A percentile compares a stretch with the other conserved stretches of the same genome.
Evolutionary conservation across 164 flowering plant species (phyloP).

Genomic region (Santalum album): DNA sequence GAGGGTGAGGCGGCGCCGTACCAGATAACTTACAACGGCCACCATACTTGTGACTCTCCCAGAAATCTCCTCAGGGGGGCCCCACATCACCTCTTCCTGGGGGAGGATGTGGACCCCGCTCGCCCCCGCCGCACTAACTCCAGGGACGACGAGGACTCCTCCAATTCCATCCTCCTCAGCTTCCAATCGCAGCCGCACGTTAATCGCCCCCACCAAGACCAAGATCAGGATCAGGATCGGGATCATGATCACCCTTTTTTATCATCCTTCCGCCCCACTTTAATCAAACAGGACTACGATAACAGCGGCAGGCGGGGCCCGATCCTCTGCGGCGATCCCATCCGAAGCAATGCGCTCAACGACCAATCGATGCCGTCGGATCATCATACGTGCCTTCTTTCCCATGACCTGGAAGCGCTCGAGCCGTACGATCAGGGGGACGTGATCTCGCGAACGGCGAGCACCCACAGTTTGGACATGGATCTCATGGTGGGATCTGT

Average conservation of each 20-base stretch:
- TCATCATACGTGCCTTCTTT: background rate
- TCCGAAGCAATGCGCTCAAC: too few species aligned
- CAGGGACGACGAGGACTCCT: background rate
- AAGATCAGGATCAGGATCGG: too few species aligned
- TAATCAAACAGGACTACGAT: too few species aligned
- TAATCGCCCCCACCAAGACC: too few species aligned
- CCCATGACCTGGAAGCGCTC: background rate
- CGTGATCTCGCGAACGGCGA: too few species aligned
- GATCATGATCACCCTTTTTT: too few species aligned
- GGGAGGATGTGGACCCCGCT: background rate
- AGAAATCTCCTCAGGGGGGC: background rate
- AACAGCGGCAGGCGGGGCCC: too few species aligned
- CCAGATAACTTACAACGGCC: constrained; percentile 2
- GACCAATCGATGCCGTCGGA: background rate
- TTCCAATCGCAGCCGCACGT: too few species aligned
- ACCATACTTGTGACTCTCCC: background rate
- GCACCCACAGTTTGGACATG: background rate
- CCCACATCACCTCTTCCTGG: background rate
- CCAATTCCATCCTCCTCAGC: background rate
- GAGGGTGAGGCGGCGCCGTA: constrained; percentile 1
- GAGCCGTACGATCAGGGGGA: background rate
- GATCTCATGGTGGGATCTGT: background rate
- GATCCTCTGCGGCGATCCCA: too few species aligned
- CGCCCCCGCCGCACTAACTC: background rate
- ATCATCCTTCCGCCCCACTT: too few species aligned